phyloP scores from a whole-genome alignment of 31 red algal genomes.

The Endocladia muricata region DNA sequence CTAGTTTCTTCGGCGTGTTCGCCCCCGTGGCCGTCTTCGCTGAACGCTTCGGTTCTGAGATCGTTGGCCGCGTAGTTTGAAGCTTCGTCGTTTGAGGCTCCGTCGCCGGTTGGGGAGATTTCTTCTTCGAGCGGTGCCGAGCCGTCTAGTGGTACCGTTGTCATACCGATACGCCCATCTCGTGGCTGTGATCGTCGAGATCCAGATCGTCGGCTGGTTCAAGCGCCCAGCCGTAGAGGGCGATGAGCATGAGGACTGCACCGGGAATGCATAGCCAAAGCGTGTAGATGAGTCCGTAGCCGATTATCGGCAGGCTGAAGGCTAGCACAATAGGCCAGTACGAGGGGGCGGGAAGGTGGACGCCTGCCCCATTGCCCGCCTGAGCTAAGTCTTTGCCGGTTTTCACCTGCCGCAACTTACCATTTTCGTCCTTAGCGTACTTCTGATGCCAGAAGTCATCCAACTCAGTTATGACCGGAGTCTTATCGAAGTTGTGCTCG shows the following conservation, averaged over 20 bases:
- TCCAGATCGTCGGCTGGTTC: too few relatives aligned
- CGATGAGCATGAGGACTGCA: not conserved
- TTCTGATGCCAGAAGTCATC: not conserved
- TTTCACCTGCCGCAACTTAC: too few relatives aligned
- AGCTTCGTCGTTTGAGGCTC: too few relatives aligned
- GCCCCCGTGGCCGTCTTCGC: not conserved
- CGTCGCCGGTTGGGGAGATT: too few relatives aligned
- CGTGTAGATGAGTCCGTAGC: not conserved
- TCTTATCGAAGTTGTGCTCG: constrained; percentile 3
- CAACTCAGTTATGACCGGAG: not conserved
- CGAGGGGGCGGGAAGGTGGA: not conserved
- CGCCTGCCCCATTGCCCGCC: not conserved
- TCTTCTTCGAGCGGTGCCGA: too few relatives aligned
- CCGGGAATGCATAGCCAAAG: not conserved
- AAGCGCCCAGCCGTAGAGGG: too few relatives aligned
- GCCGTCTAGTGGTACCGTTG: too few relatives aligned
- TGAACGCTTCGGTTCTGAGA: not conserved
- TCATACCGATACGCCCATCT: too few relatives aligned
- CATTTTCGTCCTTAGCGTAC: not conserved
- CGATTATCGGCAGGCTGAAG: not conserved
- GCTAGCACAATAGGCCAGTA: not conserved
- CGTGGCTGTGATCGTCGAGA: too few relatives aligned
- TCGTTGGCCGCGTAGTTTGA: too few relatives aligned
- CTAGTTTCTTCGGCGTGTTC: not conserved
- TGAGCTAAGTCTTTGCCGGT: too few relatives aligned